A percentile compares a stretch with the other conserved stretches of the same genome.
These are phyloP conservation scores for Trichosporon sp. DNA, from an alignment of 1,284 basidiomycete species.

Conservation along the genomic window DNA sequence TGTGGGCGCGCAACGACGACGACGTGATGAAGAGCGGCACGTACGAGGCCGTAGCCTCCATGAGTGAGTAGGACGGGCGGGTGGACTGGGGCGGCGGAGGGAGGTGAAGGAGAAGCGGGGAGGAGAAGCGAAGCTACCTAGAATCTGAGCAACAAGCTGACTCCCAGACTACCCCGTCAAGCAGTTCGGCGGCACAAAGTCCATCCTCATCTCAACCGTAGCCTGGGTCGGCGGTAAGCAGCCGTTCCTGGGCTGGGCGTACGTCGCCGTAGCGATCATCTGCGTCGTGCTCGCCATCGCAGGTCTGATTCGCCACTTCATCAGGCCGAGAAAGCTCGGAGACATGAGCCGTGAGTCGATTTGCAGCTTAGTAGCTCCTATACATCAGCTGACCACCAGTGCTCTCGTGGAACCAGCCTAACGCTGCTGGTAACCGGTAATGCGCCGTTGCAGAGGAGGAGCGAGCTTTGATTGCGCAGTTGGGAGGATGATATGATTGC, in stretches of 20 bases:
- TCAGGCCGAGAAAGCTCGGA: conserved; percentile 75
- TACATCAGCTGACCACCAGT: conserved; percentile 57
- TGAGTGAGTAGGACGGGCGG: too few species aligned
- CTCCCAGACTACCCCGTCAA: conserved; percentile 82
- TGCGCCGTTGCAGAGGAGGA: not conserved
- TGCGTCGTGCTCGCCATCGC: conserved; percentile 81
- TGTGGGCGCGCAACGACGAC: conserved; percentile 86
- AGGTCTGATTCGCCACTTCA: conserved; percentile 84
- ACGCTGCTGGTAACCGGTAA: conserved; percentile 11
- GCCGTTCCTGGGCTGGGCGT: conserved; percentile 94
- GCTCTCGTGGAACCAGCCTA: conserved; percentile 72
- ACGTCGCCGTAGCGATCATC: conserved; percentile 79
- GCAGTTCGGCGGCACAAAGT: conserved; percentile 90
- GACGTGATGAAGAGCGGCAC: conserved; percentile 65
- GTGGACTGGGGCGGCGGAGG: too few species aligned
- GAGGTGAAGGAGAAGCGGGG: too few species aligned
- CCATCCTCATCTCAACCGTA: conserved; percentile 91
- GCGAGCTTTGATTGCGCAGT: too few species aligned
- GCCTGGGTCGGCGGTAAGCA: conserved; percentile 95
- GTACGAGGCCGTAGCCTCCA: conserved; percentile 70
- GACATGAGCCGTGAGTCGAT: conserved; percentile 37
- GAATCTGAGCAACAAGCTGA: too few species aligned
- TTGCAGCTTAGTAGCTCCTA: not conserved
- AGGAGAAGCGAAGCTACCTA: too few species aligned
- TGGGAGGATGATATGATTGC: too few species aligned